Evolutionary conservation across 73 alveolate species (phyloP).

Genomic region (Breviolum minutum): DNA sequence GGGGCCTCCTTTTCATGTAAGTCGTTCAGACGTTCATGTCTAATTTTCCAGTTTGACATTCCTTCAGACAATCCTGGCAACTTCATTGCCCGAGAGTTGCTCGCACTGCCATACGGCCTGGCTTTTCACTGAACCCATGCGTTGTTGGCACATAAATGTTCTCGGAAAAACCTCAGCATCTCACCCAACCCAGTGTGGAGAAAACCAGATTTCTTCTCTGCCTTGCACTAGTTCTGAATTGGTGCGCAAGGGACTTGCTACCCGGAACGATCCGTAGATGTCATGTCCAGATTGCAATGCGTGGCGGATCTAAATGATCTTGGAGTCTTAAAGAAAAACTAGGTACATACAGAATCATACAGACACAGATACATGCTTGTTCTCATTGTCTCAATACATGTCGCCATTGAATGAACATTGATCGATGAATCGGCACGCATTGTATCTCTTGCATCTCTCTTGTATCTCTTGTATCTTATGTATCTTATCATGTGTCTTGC

Average conservation of each 20-base stretch:
- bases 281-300: too few relatives aligned
- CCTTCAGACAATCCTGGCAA: too few relatives aligned
- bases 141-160: constrained; percentile 68
- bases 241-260: too few relatives aligned
- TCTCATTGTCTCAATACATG: background rate
- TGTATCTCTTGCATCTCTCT: background rate
- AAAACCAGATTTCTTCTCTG: background rate
- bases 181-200: background rate
- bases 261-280: too few relatives aligned
- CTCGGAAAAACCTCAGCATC: constrained; percentile 55
- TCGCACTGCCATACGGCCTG: constrained; percentile 18
- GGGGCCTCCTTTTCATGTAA: too few relatives aligned
- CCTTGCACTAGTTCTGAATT: too few relatives aligned
- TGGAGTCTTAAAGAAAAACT: background rate
- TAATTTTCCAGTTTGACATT: too few relatives aligned
- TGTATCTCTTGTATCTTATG: too few relatives aligned
- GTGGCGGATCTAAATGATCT: too few relatives aligned
- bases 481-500: too few relatives aligned
- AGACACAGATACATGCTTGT: background rate
- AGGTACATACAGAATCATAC: background rate
- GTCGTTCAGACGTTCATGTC: too few relatives aligned
- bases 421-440: background rate
- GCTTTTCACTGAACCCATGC: constrained; percentile 50
- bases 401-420: background rate
- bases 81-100: background rate